Evolutionary conservation across 306 rosid genomes (phyloP).

Genomic region (Dalbergia cochinchinensis): DNA sequence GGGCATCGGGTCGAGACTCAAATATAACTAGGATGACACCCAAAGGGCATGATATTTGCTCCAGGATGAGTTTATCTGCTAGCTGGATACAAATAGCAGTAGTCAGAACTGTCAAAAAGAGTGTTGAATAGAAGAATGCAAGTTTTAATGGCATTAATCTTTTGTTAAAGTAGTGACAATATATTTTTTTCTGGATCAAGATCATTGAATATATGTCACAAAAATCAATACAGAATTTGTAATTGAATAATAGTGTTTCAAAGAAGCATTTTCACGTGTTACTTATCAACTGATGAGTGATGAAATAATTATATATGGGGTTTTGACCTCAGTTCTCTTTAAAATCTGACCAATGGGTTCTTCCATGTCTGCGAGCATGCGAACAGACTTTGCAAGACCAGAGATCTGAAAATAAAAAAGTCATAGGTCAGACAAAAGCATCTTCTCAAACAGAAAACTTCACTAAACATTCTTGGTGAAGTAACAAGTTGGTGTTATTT

Average conservation of each 20-base stretch:
- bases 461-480: neutral
- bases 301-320: conserved; percentile 23
- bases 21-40: conserved; percentile 90
- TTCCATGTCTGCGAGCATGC: conserved; percentile 84
- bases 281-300: neutral
- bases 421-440: conserved; percentile 33
- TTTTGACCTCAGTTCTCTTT: conserved; percentile 79
- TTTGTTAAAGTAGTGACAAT: neutral
- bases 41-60: conserved; percentile 79
- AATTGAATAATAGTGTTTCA: neutral
- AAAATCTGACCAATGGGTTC: conserved; percentile 86
- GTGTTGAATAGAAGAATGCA: conserved; percentile 13
- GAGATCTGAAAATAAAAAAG: conserved; percentile 62
- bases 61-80: conserved; percentile 79
- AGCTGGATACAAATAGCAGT: conserved; percentile 67
- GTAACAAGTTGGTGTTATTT: conserved; percentile 29
- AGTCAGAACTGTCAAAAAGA: conserved; percentile 41
- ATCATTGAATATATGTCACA: neutral
- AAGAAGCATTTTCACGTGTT: neutral
- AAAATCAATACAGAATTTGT: neutral
- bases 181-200: neutral
- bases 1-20: conserved; percentile 98
- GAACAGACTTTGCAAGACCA: conserved; percentile 74
- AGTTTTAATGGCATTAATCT: neutral
- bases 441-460: conserved; percentile 1